phyloP scores from a whole-genome alignment of 306 rosid species.

The Potentilla sterilis region DNA sequence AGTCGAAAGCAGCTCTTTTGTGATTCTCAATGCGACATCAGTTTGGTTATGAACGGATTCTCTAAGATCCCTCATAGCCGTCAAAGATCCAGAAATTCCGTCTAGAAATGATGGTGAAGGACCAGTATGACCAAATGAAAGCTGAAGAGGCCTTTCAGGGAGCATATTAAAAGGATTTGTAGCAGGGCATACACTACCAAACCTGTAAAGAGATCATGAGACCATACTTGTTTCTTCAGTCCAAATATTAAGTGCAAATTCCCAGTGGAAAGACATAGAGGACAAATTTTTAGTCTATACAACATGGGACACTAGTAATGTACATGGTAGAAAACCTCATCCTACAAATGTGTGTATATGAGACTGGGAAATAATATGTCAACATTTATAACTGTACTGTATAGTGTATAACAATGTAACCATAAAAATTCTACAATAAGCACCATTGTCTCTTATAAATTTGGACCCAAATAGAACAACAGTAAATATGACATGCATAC shows the following conservation, averaged over 20 bases:
- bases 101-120: slow-evolving; percentile 71
- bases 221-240: background rate
- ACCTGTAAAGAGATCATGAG: slow-evolving; percentile 35
- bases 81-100: slow-evolving; percentile 54
- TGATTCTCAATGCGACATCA: slow-evolving; percentile 42
- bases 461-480: background rate
- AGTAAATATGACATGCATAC: too few relatives aligned
- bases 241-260: background rate
- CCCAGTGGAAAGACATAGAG: background rate
- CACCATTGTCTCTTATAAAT: too few relatives aligned
- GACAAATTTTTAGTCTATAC: background rate
- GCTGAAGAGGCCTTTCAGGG: slow-evolving; percentile 62
- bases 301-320: too few relatives aligned
- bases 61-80: background rate
- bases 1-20: slow-evolving; percentile 40
- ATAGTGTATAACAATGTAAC: background rate
- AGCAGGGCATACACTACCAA: slow-evolving; percentile 52
- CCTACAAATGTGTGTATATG: background rate
- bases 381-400: background rate
- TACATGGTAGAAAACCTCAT: background rate
- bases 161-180: slow-evolving; percentile 89
- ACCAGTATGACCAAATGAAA: slow-evolving; percentile 52
- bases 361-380: background rate
- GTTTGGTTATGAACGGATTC: background rate
- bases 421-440: too few relatives aligned